Conservation (phyloP, 1,284 basidiomycete species). For the Pseudozyma sp. region DNA sequence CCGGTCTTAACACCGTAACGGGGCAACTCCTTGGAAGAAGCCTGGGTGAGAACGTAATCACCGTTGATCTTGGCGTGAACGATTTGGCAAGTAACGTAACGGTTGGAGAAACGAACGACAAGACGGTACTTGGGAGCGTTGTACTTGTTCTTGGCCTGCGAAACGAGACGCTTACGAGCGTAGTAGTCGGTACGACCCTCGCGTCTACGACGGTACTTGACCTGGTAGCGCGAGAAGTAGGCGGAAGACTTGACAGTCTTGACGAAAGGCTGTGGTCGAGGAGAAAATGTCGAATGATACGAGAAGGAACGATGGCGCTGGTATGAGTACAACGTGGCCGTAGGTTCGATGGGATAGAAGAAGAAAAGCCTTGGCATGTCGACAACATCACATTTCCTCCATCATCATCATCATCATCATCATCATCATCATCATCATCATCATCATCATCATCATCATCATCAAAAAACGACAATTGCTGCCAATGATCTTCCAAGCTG, state of each 20-base stretch:
- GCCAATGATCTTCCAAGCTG: not conserved
- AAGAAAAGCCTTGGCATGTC: not conserved
- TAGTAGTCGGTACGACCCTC: slow-evolving; percentile 99
- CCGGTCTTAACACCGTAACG: slow-evolving; percentile 98
- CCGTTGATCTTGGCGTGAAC: slow-evolving; percentile 97
- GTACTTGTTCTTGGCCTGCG: slow-evolving; percentile 99
- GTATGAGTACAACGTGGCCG: slow-evolving; percentile 18
- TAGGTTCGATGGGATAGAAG: not conserved
- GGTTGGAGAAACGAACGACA: slow-evolving; percentile 85
- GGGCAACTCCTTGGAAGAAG: slow-evolving; percentile 85
- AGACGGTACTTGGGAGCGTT: slow-evolving; percentile 98
- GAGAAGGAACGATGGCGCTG: not conserved
- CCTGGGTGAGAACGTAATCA: slow-evolving; percentile 85
- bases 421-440: no score
- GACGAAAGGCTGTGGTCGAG: slow-evolving; percentile 71
- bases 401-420: not conserved
- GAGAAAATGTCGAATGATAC: not conserved
- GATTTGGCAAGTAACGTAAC: slow-evolving; percentile 74
- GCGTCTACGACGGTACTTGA: slow-evolving; percentile 75
- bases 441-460: no score
- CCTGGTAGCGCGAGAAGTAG: slow-evolving; percentile 91
- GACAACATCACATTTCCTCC: slow-evolving; percentile 7
- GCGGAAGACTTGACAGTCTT: slow-evolving; percentile 75
- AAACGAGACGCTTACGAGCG: slow-evolving; percentile 92
- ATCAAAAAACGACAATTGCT: not conserved